Evolutionary conservation across 2,329 filamentous ascomycete species (phyloP).

Genomic region (Botrytis sinoallii): DNA sequence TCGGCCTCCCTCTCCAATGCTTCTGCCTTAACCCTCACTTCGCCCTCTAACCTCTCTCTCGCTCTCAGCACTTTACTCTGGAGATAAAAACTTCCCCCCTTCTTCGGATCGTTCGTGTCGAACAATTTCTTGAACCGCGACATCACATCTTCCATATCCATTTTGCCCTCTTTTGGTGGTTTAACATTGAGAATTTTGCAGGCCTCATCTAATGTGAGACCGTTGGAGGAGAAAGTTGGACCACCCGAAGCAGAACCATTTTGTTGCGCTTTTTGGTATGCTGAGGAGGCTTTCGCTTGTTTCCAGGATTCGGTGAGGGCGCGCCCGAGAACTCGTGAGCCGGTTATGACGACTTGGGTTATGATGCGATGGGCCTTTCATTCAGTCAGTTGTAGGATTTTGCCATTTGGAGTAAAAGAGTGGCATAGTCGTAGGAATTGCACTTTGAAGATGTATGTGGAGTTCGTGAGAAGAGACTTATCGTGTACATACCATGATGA

Average conservation of each 20-base stretch:
- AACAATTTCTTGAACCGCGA: conserved; percentile 92
- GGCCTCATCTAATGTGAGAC: conserved; percentile 91
- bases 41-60: conserved; percentile 85
- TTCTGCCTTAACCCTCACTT: conserved; percentile 70
- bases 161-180: conserved; percentile 73
- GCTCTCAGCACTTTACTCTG: conserved; percentile 95
- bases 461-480: no score
- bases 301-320: conserved; percentile 94
- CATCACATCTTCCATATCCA: conserved; percentile 75
- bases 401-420: neutral
- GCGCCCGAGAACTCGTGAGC: conserved; percentile 85
- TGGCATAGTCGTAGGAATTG: neutral
- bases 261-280: conserved; percentile 69
- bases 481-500: conserved; percentile 10
- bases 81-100: conserved; percentile 95
- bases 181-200: conserved; percentile 97
- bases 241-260: conserved; percentile 54
- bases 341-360: conserved; percentile 87
- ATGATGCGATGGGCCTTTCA: conserved; percentile 87
- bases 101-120: conserved; percentile 89
- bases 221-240: conserved; percentile 54
- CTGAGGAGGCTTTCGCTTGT: conserved; percentile 83
- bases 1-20: conserved; percentile 74
- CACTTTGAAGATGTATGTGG: neutral
- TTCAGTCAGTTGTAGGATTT: neutral